Conservation (phyloP, 1,284 basidiomycete genomes). For the Ceratobasidium papillatum region DNA sequence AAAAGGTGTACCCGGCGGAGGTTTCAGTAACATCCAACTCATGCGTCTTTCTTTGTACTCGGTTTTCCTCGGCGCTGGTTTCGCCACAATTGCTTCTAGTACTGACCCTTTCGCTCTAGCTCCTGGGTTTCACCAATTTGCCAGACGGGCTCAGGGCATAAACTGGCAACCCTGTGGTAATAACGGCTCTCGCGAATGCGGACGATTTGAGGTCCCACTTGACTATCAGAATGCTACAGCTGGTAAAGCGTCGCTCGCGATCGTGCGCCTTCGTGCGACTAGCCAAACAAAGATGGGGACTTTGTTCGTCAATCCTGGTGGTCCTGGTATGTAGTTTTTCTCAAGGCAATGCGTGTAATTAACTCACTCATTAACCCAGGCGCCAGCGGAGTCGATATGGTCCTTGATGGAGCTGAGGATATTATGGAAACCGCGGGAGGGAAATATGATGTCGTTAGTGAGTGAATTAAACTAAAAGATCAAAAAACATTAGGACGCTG, state of each 20-base stretch:
- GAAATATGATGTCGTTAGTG: constrained; percentile 30
- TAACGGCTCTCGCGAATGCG: constrained; percentile 19
- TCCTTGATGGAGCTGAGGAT: background rate
- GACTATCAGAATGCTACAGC: constrained; percentile 32
- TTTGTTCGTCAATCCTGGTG: constrained; percentile 41
- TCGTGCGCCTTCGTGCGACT: constrained; percentile 11
- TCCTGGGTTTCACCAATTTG: background rate
- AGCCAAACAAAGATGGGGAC: constrained; percentile 13
- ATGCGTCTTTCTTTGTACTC: constrained; percentile 1
- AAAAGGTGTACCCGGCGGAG: background rate
- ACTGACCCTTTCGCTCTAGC: background rate
- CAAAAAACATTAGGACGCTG: background rate
- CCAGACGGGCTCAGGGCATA: background rate
- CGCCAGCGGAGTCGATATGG: background rate
- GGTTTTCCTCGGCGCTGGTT: background rate
- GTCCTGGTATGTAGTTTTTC: background rate
- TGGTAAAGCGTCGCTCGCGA: constrained; percentile 29
- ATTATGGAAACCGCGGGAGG: constrained; percentile 11
- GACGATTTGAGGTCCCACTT: constrained; percentile 34
- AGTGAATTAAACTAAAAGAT: background rate
- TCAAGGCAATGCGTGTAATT: background rate
- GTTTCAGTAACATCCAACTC: background rate
- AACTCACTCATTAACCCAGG: background rate
- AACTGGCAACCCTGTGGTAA: constrained; percentile 8
- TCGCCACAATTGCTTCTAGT: constrained; percentile 4